These are phyloP conservation scores for Pichia sp. DNA, from an alignment of 1,139 yeast species.

Conservation along the genomic window DNA sequence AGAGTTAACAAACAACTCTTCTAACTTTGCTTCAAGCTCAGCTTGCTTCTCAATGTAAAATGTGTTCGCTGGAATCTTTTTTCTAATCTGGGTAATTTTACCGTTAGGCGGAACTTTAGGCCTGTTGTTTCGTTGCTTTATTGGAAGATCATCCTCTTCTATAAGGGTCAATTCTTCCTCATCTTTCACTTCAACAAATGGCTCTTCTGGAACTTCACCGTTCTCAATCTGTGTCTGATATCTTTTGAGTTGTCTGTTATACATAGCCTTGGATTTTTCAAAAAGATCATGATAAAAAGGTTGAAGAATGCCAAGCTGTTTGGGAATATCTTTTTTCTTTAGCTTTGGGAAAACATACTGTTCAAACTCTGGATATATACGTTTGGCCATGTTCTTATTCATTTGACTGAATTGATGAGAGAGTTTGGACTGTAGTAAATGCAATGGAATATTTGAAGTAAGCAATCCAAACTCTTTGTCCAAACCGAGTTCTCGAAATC, in stretches of 20 bases:
- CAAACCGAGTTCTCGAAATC: slow-evolving; percentile 86
- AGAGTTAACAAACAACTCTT: slow-evolving; percentile 1
- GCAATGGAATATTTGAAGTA: slow-evolving; percentile 82
- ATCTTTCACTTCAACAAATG: slow-evolving; percentile 26
- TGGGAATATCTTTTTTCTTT: slow-evolving; percentile 42
- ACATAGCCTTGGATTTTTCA: slow-evolving; percentile 42
- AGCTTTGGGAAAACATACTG: slow-evolving; percentile 43
- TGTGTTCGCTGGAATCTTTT: slow-evolving; percentile 46
- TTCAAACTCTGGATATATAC: slow-evolving; percentile 57
- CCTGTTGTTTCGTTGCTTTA: slow-evolving; percentile 69
- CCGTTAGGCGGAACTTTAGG: slow-evolving; percentile 94
- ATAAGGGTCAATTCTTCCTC: slow-evolving; percentile 44
- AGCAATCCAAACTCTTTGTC: slow-evolving; percentile 89
- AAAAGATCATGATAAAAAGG: slow-evolving; percentile 50
- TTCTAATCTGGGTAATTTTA: slow-evolving; percentile 66
- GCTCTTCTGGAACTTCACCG: slow-evolving; percentile 10
- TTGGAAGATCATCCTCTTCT: slow-evolving; percentile 79
- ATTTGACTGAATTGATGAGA: slow-evolving; percentile 41
- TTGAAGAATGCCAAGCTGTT: slow-evolving; percentile 51
- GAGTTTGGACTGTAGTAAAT: slow-evolving; percentile 72
- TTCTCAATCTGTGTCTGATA: slow-evolving; percentile 26
- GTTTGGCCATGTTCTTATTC: slow-evolving; percentile 41
- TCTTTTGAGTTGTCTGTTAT: slow-evolving; percentile 45
- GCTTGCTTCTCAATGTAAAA: slow-evolving; percentile 36
- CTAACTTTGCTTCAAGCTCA: slow-evolving; percentile 11